Evolutionary conservation across 805 yeast species (phyloP), one percentile per base, ranked within the genome.

Genomic region (Wickerhamomyces ciferrii): DNA sequence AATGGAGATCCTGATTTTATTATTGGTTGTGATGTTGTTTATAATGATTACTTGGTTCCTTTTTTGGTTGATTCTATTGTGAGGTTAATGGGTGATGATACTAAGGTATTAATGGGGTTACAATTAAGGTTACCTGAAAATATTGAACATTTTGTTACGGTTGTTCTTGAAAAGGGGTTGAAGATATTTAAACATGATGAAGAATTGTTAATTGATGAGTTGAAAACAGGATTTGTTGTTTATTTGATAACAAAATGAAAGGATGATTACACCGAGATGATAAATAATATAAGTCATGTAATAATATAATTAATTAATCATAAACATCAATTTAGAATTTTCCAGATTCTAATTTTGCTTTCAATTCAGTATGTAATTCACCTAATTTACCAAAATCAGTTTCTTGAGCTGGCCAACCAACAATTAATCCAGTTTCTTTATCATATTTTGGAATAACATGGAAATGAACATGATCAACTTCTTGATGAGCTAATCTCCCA

Each of bases 391-490:
- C 90, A 65, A 87, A 82, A 61, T 87, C 86, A 29, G 92, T 86
- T 47, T 74, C 79, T 56, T 82, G 78, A 18, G 90, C 83, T n/a
- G 98, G 98, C 98, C 99, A 94, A 24, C 94, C 96, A 29, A 92
- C 89, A 32, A 75, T 76, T 52, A 92, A 75, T 1, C 99, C 99
- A 18, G 91, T 72, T 37, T 76, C 75, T 2, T 66, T 70, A 57
- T 82, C 83, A 48, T 76, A 76, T 76, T 92, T 92, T 43, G 99
- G 99, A 62, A 92, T 92, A 65, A 92, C 79, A 66, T 92, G 99
- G 78, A 94, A 87, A 66, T 92, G 99, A 48, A 94, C 97, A 64
- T 92, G 99, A 55, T 87, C 94, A 47, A 94, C 98, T 46, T 77
- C 84, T 71, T 92, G 99, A 63, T 94, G 98, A 13, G 98, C 99